Evolutionary conservation across 1,284 basidiomycete genomes (phyloP), one percentile per base, ranked within the genome.

Genomic region (Somion occarium): DNA sequence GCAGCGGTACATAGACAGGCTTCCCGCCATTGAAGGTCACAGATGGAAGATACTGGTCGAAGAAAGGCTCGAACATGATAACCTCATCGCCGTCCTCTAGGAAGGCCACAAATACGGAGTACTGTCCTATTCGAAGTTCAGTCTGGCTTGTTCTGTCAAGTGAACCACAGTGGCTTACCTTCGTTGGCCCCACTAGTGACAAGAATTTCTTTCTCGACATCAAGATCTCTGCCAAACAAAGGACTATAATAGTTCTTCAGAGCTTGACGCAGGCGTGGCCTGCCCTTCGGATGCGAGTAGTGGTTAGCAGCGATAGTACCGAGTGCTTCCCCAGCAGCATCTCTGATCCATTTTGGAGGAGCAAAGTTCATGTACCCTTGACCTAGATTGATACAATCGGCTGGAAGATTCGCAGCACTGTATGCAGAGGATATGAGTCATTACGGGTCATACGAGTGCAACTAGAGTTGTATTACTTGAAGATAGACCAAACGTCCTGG

Each of bases 31-130:
- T 94, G 80, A 97, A 97, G 23, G 85, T 90, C 51, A 97, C 85
- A 7, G 90, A 91, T 34, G 93, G 88, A 55, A 91, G 81, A 72
- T 98, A 99, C 69, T 99, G 97, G 66, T 98, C 95, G 64, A 98
- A 98, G 77, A 93, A 95, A 3, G 93, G 96, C 72, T 99, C 97
- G 64, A 99, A 95, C 78, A 98, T 85, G 68, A 99, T 95, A 54
- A 99, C 97, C 70, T 98, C 96, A 66, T 99, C 97, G 5, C 88
- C 93, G 34, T 82, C 76, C 56, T 96, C 85, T 44, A 94, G 70
- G 72, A 95, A 96, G 0, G 95, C 94, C 19, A 83, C 80, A 61
- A 95, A 86, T 51, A 93, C 88, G 47, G 93, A 85, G 67, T 94
- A 98, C 73, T 93, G 89, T 20, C 93, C 93, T 91, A 34, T 9